phyloP scores from a whole-genome alignment of 2,329 filamentous ascomycete genomes.

The Podosphaera fusca region DNA sequence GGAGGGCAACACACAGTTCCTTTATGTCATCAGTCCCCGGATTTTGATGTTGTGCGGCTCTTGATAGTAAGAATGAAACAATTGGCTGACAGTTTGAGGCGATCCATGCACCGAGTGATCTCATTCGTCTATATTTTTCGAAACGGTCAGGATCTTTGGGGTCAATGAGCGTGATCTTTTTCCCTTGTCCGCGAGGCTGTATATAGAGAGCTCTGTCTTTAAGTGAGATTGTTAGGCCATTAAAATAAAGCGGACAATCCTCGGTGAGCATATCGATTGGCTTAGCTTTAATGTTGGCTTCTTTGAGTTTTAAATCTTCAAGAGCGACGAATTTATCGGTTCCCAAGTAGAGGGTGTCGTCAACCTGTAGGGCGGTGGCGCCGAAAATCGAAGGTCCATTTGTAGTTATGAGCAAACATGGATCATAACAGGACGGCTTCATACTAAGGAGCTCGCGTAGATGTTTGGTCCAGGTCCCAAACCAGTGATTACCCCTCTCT shows the following conservation, averaged over 20 bases:
- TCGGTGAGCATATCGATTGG: neutral
- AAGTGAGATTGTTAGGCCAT: neutral
- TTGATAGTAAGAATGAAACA: neutral
- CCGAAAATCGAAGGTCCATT: neutral
- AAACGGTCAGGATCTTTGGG: neutral
- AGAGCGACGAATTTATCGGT: neutral
- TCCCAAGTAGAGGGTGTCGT: neutral
- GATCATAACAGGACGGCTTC: neutral
- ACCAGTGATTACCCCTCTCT: neutral
- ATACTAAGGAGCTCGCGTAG: neutral
- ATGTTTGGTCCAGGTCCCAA: neutral
- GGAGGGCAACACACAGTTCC: neutral
- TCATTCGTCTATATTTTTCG: neutral
- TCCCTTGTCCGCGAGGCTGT: neutral
- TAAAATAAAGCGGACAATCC: neutral
- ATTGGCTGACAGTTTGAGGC: neutral
- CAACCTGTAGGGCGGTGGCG: neutral
- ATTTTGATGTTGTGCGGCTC: neutral
- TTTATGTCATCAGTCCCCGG: neutral
- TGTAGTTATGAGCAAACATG: neutral
- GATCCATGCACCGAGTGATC: neutral
- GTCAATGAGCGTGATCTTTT: neutral
- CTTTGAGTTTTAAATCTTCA: too few relatives aligned
- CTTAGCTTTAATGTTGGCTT: neutral
- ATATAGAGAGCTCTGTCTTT: neutral